phyloP scores from a whole-genome alignment of 208 protist genomes.

The Leishmania guyanensis region DNA sequence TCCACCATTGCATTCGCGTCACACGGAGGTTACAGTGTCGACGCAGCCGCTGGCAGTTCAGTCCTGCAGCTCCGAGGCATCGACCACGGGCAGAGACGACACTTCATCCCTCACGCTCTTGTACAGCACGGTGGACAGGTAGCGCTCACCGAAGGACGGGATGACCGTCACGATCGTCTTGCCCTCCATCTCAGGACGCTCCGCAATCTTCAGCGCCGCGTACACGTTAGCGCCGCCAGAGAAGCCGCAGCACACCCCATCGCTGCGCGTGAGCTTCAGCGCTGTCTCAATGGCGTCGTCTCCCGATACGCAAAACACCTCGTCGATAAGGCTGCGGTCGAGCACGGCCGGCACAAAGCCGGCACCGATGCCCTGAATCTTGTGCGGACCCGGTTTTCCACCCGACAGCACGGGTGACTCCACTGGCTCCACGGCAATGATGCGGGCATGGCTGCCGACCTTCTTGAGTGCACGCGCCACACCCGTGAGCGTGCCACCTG shows the following conservation, averaged over 20 bases:
- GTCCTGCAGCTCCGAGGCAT: slow-evolving; percentile 59
- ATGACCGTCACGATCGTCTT: slow-evolving; percentile 92
- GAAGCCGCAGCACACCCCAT: slow-evolving; percentile 87
- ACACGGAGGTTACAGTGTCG: slow-evolving; percentile 11
- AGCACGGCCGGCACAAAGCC: slow-evolving; percentile 88
- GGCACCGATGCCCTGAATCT: slow-evolving; percentile 92
- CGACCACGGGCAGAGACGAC: slow-evolving; percentile 66
- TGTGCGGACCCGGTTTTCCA: slow-evolving; percentile 81
- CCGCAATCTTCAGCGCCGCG: slow-evolving; percentile 79
- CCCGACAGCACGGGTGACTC: slow-evolving; percentile 88
- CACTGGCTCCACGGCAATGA: slow-evolving; percentile 84
- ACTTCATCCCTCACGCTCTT: slow-evolving; percentile 71
- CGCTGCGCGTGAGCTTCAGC: slow-evolving; percentile 70
- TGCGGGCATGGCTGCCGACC: slow-evolving; percentile 44
- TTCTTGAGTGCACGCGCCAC: slow-evolving; percentile 76
- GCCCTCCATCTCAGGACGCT: slow-evolving; percentile 82
- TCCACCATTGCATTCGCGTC: too few relatives aligned
- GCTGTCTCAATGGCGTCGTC: slow-evolving; percentile 74
- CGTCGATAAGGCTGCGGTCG: slow-evolving; percentile 64
- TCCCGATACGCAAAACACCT: slow-evolving; percentile 72
- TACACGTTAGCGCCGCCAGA: slow-evolving; percentile 84
- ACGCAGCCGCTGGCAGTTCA: slow-evolving; percentile 31
- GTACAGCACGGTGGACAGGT: slow-evolving; percentile 86
- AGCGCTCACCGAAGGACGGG: slow-evolving; percentile 90
- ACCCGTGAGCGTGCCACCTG: slow-evolving; percentile 85